Base-by-base conservation (phyloP, 2,329 filamentous ascomycete species). In the Lachnellula suecica region DNA sequence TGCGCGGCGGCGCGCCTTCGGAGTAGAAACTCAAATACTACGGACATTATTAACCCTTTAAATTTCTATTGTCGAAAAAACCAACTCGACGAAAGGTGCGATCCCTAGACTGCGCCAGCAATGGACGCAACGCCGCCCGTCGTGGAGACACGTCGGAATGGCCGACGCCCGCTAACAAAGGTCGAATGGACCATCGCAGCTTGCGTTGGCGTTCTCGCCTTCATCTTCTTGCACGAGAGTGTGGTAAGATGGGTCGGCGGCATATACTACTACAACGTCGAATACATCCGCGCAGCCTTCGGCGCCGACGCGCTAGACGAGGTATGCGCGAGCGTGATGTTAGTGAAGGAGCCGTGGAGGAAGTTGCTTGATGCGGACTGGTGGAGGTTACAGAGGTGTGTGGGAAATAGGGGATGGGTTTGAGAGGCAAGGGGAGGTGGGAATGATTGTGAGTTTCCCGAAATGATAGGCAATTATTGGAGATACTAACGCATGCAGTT, bases 341-440 rank as follows among this genome's bases (percentile, higher is more conserved):
- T 10, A n/a, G 51, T 31, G 1, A 22, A 34, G n/a, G 35, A 49
- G 45, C 51, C 46, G 9, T 53, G 51, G 51, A 42, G 43, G 13
- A 24, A n/a, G 17, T 27, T 53, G 13, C 7, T 15, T 10, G 17
- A 20, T 20, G n/a, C 20, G 20, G 51, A 49, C 20, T 53, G 51
- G 40, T 45, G 24, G n/a, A n/a, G 23, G 11, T 49, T 53, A 34
- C 41, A 53, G 22, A 24, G 34, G 11, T 53, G 45, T 42, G 17
- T 34, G 19, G 51, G 51, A 31, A 45, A 49, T 53, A 42, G 44
- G 15, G n/a, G 31, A 45, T 27, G 46, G 51, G 20, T 53, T 25
- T 23, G 24, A 34, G 17, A 49, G 51, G 34, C 45, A 53, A 34
- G 51, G 51, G 19, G 40, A 49, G n/a, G 15, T 49, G n/a, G 1